phyloP scores from a whole-genome alignment of 1,284 basidiomycete species.

The Melampsora americana region DNA sequence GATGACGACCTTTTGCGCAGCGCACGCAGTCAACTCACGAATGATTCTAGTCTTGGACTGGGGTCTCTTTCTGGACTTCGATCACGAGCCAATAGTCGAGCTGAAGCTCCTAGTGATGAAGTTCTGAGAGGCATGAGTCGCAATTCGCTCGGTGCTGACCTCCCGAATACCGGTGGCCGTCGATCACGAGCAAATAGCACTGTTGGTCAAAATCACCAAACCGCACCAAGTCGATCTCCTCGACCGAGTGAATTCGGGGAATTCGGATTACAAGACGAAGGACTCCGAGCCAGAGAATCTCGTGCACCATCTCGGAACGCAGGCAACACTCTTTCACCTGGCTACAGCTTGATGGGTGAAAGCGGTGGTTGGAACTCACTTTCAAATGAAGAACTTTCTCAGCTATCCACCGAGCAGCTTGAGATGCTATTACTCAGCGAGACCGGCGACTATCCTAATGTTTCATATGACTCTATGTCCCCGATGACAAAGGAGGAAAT shows the following conservation, averaged over 20 bases:
- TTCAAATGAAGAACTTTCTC: slow-evolving; percentile 32
- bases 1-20: slow-evolving; percentile 10
- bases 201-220: not conserved
- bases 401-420: slow-evolving; percentile 30
- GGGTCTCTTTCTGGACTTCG: slow-evolving; percentile 14
- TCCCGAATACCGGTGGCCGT: slow-evolving; percentile 21
- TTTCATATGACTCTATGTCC: too few relatives aligned
- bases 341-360: too few relatives aligned
- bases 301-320: slow-evolving; percentile 10
- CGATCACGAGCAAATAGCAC: slow-evolving; percentile 26
- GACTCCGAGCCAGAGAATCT: not conserved
- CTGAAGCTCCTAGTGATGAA: slow-evolving; percentile 13
- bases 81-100: slow-evolving; percentile 13
- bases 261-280: not conserved
- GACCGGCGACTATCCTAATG: too few relatives aligned
- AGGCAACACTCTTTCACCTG: not conserved
- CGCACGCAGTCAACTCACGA: slow-evolving; percentile 9
- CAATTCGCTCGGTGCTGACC: slow-evolving; percentile 31
- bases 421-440: slow-evolving; percentile 11
- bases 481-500: not conserved
- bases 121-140: slow-evolving; percentile 12
- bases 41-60: not conserved
- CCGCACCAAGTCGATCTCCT: slow-evolving; percentile 12
- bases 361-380: not conserved
- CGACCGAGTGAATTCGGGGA: slow-evolving; percentile 7